These are phyloP conservation scores for Thalia dealbata DNA, from an alignment of 176 grass and related monocot species.

Conservation along the genomic window DNA sequence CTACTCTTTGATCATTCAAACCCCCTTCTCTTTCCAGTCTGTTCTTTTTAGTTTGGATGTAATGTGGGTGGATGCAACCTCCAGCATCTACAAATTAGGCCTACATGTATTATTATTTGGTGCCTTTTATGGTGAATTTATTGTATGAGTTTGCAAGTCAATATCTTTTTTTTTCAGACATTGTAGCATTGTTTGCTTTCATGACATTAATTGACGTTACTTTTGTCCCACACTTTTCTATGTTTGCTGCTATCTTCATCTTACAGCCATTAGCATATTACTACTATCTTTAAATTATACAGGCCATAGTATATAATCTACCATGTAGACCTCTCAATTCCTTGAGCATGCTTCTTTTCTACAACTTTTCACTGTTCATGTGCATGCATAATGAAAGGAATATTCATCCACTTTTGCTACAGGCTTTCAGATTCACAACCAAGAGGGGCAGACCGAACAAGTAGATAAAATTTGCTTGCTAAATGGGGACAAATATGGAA, in stretches of 20 bases:
- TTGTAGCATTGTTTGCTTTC: not conserved
- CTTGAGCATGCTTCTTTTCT: not conserved
- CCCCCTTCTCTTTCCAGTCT: not conserved
- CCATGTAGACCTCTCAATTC: too few relatives aligned
- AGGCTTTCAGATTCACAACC: not conserved
- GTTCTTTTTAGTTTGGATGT: not conserved
- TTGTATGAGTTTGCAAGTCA: too few relatives aligned
- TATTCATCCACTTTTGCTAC: not conserved
- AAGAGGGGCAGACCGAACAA: not conserved
- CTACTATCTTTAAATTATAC: too few relatives aligned
- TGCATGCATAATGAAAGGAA: not conserved
- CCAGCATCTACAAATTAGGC: too few relatives aligned
- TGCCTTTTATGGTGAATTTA: too few relatives aligned
- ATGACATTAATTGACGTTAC: not conserved
- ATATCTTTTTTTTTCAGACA: not conserved
- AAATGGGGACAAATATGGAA: not conserved
- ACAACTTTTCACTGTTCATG: not conserved
- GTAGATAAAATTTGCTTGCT: not conserved
- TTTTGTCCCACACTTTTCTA: not conserved
- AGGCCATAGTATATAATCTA: too few relatives aligned
- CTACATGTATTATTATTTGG: too few relatives aligned
- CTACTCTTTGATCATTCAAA: not conserved
- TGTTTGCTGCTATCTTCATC: not conserved
- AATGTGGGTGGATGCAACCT: not conserved
- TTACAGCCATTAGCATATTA: too few relatives aligned